Evolutionary conservation across 2,329 filamentous ascomycete species (phyloP), one percentile per base, ranked within the genome.

Genomic region (Exophiala oligosperma): DNA sequence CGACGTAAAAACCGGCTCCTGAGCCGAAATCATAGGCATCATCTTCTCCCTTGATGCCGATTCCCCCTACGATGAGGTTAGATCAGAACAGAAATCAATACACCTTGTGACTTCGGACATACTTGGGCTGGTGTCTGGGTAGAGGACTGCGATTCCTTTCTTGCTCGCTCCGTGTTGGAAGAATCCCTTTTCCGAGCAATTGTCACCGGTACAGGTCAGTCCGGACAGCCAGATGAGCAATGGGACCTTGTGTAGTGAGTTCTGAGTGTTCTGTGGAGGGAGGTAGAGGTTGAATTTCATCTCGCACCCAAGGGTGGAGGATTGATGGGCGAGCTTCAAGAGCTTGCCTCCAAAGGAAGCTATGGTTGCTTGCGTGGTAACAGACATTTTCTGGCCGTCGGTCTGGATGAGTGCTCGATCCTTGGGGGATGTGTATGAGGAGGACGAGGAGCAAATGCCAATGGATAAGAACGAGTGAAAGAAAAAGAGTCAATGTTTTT

Each of bases 261-360:
- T 68, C 14, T 74, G 68, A 62, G 81, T 76, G 56, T 90, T 85
- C 68, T 87, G 81, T 1, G 90, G 86, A 24, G 94, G 94, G 2
- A 99, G 83, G 79, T 90, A 99, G 68, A 99, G 82, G 78, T 95
- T 96, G 71, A 97, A 84, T 72, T 84, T 85, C 93, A 97, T 99
- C 69, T 92, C 86, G 66, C 91, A 96, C 68, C 84, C 85, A 57
- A 91, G 96, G 61, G 85, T 82, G 65, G 82, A 78, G 56, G 92
- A 91, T 71, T 87, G 77, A 83, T 99, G 94, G 68, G 88, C 86
- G 62, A 99, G 90, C 82, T 99, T 97, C 68, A 96, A 84, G 60
- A 99, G 88, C 77, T 92, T 92, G 72, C 94, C 94, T 72, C 92
- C 93, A 73, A 97, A 97, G 74, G 87, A 90, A 79, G 87, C 83